Conservation (phyloP, 495 filamentous ascomycete genomes). For the Aspergillus carlsbadensis region DNA sequence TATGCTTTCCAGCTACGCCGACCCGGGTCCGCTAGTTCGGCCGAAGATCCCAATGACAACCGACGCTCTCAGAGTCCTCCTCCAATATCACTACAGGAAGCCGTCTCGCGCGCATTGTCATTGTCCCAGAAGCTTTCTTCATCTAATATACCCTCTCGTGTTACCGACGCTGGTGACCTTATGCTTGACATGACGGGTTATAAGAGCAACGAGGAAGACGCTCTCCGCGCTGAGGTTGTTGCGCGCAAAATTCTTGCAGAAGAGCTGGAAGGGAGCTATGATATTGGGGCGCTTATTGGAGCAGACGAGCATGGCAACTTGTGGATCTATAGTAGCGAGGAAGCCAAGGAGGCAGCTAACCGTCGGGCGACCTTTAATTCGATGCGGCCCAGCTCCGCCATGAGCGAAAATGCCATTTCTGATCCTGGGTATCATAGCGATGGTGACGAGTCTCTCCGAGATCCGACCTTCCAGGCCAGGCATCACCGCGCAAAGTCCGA, state of each 20-base stretch:
- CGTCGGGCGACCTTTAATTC: conserved; percentile 51
- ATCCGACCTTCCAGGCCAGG: conserved; percentile 30
- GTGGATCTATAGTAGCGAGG: conserved; percentile 98
- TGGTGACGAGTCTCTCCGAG: conserved; percentile 49
- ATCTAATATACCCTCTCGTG: conserved; percentile 88
- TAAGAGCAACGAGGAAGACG: conserved; percentile 89
- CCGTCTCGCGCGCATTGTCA: conserved; percentile 77
- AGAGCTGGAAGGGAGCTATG: conserved; percentile 91
- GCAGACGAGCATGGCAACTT: conserved; percentile 94
- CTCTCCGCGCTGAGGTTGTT: conserved; percentile 83
- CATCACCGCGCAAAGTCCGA: conserved; percentile 68
- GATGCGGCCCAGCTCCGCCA: conserved; percentile 51
- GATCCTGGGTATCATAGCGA: conserved; percentile 96
- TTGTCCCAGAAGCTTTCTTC: conserved; percentile 83
- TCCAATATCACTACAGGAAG: conserved; percentile 69
- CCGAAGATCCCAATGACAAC: conserved; percentile 28
- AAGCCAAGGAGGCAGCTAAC: conserved; percentile 78
- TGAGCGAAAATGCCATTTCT: conserved; percentile 79
- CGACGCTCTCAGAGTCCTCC: conserved; percentile 71
- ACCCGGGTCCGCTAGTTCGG: conserved; percentile 13
- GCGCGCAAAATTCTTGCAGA: conserved; percentile 95
- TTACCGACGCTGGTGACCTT: conserved; percentile 90
- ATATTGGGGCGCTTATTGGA: conserved; percentile 92
- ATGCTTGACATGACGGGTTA: conserved; percentile 99
- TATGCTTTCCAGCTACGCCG: conserved; percentile 8